Evolutionary conservation across 140 eudicot genomes (phyloP).

Genomic region (Flaveria floridana): DNA sequence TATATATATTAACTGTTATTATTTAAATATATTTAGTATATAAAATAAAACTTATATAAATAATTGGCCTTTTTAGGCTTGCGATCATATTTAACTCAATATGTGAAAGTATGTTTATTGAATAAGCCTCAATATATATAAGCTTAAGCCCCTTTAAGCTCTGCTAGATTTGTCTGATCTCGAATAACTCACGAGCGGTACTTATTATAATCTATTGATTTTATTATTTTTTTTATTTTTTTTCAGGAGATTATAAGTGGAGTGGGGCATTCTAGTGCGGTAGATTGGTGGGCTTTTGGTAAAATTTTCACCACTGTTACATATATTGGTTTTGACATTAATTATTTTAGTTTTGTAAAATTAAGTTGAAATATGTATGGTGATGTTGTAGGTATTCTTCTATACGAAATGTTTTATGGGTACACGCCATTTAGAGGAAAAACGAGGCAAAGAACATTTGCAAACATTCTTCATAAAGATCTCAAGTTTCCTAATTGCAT

Average conservation of each 20-base stretch:
- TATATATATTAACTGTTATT: no score
- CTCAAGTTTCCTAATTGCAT: slow-evolving; percentile 78
- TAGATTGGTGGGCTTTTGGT: slow-evolving; percentile 99
- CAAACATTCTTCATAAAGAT: slow-evolving; percentile 85
- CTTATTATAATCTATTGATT: no score
- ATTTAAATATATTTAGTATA: no score
- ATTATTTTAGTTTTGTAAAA: not conserved
- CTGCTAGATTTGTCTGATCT: not conserved
- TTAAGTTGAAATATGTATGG: slow-evolving; percentile 7
- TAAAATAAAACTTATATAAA: no score
- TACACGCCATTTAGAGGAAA: slow-evolving; percentile 98
- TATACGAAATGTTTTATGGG: slow-evolving; percentile 90
- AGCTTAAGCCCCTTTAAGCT: not conserved
- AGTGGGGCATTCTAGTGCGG: slow-evolving; percentile 96
- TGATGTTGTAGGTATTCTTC: slow-evolving; percentile 63
- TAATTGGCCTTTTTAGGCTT: no score
- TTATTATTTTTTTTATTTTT: not conserved
- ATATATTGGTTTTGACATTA: not conserved
- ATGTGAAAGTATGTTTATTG: no score
- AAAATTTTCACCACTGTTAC: slow-evolving; percentile 24
- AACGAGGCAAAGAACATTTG: slow-evolving; percentile 95
- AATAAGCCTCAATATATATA: not conserved
- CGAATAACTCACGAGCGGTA: not conserved
- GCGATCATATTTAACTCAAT: no score
- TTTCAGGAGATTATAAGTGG: slow-evolving; percentile 88